Evolutionary conservation across 1,139 yeast genomes (phyloP), one percentile per base, ranked within the genome.

Genomic region (Zygosaccharomyces sapae): DNA sequence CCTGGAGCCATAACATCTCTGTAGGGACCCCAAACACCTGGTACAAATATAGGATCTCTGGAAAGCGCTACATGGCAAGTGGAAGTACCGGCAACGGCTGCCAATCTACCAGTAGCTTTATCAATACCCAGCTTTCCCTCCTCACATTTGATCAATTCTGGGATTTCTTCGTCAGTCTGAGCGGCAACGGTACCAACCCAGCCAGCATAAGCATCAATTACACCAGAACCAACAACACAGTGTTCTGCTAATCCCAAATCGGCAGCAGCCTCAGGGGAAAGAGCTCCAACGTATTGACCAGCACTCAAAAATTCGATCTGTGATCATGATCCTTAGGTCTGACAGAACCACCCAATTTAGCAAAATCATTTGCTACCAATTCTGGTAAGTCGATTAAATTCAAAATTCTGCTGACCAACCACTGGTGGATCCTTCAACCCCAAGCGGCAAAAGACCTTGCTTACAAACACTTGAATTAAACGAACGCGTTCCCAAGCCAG

Each of bases 101-200:
- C 97, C 57, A 92, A 73, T 59, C 97, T 78, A 52, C 95, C 95
- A 57, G 85, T 76, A 7, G 92, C 80, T 40, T 77, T 74, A 33
- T 75, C 77, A 55, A 83, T 75, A 9, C 75, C 77, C 10, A 65
- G 61, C 46, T 65, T 65, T 25, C 69, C 70, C 33, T 67, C 64
- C 47, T 76, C 73, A 40, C 71, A 72, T 39, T 73, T 70, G 12
- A 63, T 66, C 42, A 70, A 57, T 20, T 70, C 69, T 3, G 80
- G 78, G 44, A 77, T 70, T 41, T 79, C 81, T 5, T 60, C 54
- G 47, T 70, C 70, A 12, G 70, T 80, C 58, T 82, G 81, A 1
- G 95, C 96, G 27, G 97, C 98, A 48, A 90, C 96, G 0, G 98
- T 92, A 48, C 98, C 98, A 49, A 92, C 80, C 97, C 97, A 92